Conservation (phyloP, 2,329 filamentous ascomycete genomes). For the Apiospora marii region DNA sequence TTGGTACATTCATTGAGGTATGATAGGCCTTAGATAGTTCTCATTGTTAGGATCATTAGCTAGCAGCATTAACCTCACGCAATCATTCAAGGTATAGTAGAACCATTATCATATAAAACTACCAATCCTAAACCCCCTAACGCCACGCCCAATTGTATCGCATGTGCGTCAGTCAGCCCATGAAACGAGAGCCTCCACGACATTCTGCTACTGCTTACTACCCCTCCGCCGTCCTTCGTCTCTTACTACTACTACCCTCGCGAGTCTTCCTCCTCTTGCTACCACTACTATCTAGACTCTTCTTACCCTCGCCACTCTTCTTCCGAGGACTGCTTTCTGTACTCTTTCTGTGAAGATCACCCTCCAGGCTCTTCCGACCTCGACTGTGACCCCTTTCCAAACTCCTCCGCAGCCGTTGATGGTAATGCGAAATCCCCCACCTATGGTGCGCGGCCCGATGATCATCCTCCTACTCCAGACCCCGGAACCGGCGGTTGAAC, state of each 20-base stretch:
- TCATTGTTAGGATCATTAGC: background rate
- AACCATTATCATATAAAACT: slow-evolving; percentile 15
- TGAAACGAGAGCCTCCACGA: background rate
- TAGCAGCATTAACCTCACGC: background rate
- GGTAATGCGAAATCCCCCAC: background rate
- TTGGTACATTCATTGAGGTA: no score
- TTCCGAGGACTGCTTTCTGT: background rate
- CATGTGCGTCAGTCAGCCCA: background rate
- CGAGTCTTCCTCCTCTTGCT: background rate
- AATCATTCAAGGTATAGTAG: background rate
- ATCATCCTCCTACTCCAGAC: slow-evolving; percentile 43
- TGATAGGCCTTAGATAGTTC: no score
- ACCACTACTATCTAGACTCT: background rate
- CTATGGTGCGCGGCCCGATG: background rate
- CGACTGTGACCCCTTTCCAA: background rate
- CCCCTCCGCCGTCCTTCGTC: background rate
- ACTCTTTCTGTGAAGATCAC: background rate
- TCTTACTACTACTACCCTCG: background rate
- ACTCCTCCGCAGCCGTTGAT: background rate
- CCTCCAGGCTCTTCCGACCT: background rate
- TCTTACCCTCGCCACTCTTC: background rate
- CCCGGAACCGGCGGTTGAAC: slow-evolving; percentile 69
- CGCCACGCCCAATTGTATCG: background rate
- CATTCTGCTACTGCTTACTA: background rate
- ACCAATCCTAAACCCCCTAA: background rate